These are phyloP conservation scores for Plasmopara viticola DNA, from an alignment of 352 stramenopile genomes.

Conservation along the genomic window DNA sequence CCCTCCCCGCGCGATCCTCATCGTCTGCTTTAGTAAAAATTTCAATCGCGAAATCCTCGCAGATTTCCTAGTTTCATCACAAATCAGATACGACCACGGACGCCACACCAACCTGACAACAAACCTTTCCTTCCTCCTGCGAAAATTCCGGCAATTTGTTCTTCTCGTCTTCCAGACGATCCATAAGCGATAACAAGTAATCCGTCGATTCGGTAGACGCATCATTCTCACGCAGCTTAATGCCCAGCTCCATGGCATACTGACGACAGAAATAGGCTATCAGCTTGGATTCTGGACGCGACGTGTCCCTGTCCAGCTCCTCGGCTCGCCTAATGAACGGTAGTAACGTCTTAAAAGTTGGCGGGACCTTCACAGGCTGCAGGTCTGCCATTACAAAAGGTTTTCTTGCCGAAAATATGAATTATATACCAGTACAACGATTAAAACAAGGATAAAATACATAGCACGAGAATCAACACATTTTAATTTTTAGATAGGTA, in stretches of 20 bases:
- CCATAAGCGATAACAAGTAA: conserved; percentile 88
- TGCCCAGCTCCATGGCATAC: conserved; percentile 85
- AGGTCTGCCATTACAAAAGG: conserved; percentile 32
- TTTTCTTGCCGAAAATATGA: too few relatives aligned
- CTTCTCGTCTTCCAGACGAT: conserved; percentile 90
- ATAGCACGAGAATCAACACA: too few relatives aligned
- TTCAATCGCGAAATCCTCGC: conserved; percentile 84
- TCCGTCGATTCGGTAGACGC: conserved; percentile 73
- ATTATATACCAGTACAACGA: too few relatives aligned
- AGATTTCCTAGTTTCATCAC: conserved; percentile 51
- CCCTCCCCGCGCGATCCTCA: conserved; percentile 86
- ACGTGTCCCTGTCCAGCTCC: conserved; percentile 91
- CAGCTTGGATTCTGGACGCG: conserved; percentile 88
- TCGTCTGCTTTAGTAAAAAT: conserved; percentile 93
- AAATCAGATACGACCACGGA: not conserved
- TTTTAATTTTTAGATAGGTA: too few relatives aligned
- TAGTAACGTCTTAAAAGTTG: conserved; percentile 91
- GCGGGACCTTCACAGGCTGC: conserved; percentile 74
- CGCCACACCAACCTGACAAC: conserved; percentile 5
- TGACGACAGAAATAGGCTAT: conserved; percentile 93
- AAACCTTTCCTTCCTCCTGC: conserved; percentile 86
- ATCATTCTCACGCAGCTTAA: conserved; percentile 81
- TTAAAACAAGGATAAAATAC: too few relatives aligned
- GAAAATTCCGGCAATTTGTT: conserved; percentile 84
- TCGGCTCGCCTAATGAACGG: conserved; percentile 92